These are phyloP conservation scores for Cordyceps farinosa DNA, from an alignment of 2,329 filamentous ascomycete genomes.

Conservation along the genomic window DNA sequence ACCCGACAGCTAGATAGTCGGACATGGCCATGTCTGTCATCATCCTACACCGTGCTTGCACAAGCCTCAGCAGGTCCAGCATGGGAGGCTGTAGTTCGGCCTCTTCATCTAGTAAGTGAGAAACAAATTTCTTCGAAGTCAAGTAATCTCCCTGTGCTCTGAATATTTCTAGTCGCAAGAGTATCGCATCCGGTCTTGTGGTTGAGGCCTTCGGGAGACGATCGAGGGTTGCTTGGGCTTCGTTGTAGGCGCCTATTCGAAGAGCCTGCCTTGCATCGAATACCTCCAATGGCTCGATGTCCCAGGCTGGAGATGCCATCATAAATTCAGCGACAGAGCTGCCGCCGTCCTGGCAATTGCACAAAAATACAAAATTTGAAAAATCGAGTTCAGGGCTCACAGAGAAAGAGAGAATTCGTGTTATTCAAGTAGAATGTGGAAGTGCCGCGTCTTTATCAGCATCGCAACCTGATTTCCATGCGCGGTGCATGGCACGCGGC, in stretches of 20 bases:
- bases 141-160: conserved; percentile 2
- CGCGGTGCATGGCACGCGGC: neutral
- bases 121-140: neutral
- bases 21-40: conserved; percentile 10
- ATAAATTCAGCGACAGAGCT: neutral
- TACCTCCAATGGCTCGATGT: neutral
- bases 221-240: neutral
- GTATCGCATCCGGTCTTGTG: neutral
- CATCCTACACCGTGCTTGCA: conserved; percentile 1
- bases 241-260: neutral
- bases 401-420: too few species aligned
- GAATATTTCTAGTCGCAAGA: neutral
- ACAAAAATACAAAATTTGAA: neutral
- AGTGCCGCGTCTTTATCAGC: neutral
- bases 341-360: too few species aligned
- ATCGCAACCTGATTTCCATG: neutral
- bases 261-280: conserved; percentile 6
- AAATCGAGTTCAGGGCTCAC: too few species aligned
- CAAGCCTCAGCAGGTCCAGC: neutral
- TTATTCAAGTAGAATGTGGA: neutral
- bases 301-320: neutral
- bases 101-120: neutral
- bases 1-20: neutral
- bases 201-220: neutral
- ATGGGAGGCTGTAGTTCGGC: neutral